These are phyloP conservation scores for Leccinum olivaceopallidum DNA, from an alignment of 768 basidiomycete genomes.

Conservation along the genomic window DNA sequence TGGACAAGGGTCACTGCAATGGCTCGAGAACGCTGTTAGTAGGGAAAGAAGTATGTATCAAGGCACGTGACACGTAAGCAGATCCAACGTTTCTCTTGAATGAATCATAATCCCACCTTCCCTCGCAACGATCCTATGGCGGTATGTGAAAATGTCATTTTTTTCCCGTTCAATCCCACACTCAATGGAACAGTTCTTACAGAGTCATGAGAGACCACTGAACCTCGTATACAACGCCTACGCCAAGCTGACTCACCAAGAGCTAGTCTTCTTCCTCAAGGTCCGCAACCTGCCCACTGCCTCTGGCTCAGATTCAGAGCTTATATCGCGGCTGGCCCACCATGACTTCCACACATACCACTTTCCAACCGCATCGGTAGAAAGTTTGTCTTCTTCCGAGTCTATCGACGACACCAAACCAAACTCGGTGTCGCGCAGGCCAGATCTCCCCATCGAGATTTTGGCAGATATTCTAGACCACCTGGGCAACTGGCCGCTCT, in stretches of 20 bases:
- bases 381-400: slow-evolving; percentile 29
- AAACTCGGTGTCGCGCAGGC: slow-evolving; percentile 34
- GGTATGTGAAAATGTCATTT: slow-evolving; percentile 33
- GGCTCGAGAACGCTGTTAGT: too few species aligned
- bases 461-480: slow-evolving; percentile 76
- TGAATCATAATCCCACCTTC: slow-evolving; percentile 4
- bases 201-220: slow-evolving; percentile 31
- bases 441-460: slow-evolving; percentile 75
- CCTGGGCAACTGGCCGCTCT: slow-evolving; percentile 82
- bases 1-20: too few species aligned
- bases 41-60: not conserved
- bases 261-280: slow-evolving; percentile 75
- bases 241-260: slow-evolving; percentile 60
- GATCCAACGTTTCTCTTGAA: not conserved
- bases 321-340: slow-evolving; percentile 70
- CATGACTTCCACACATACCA: slow-evolving; percentile 76
- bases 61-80: slow-evolving; percentile 2
- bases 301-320: slow-evolving; percentile 59
- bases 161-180: slow-evolving; percentile 12
- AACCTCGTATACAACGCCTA: slow-evolving; percentile 68
- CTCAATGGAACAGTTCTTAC: slow-evolving; percentile 14
- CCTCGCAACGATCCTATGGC: slow-evolving; percentile 33
- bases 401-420: slow-evolving; percentile 22
- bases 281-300: slow-evolving; percentile 64
- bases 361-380: slow-evolving; percentile 40